Percentiles rank a stretch among this genome's conserved stretches.
Conservation (phyloP, 73 alveolate species). For the Paramecium sonneborni region DNA sequence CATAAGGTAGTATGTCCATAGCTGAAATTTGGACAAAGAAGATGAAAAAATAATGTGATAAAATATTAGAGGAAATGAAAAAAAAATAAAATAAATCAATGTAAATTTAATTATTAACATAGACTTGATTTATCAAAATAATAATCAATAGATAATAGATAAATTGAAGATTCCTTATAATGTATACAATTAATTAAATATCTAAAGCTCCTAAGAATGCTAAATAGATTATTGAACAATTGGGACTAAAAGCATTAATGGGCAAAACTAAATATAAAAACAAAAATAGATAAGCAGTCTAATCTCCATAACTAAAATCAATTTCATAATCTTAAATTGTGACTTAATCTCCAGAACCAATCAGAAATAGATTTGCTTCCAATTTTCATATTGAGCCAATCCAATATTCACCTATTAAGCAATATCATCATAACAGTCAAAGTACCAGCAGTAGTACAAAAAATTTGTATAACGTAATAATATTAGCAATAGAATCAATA, state of each 20-base stretch:
- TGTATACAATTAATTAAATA: neutral
- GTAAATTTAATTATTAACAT: neutral
- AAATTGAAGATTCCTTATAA: neutral
- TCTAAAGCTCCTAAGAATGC: neutral
- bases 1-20: slow-evolving; percentile 1
- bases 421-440: neutral
- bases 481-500: neutral
- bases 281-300: neutral
- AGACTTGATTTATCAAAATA: neutral
- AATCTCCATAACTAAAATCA: neutral
- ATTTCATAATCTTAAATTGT: neutral
- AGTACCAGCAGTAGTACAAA: slow-evolving; percentile 30
- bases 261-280: neutral
- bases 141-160: neutral
- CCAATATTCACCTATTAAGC: neutral
- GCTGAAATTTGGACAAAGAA: slow-evolving; percentile 41
- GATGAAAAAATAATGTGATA: slow-evolving; percentile 28
- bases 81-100: neutral
- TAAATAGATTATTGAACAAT: neutral
- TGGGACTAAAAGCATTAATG: slow-evolving; percentile 15
- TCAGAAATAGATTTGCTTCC: neutral
- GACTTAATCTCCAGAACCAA: neutral
- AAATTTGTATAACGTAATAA: slow-evolving; percentile 16
- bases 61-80: slow-evolving; percentile 22
- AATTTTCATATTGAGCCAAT: neutral